Conservation (phyloP, 257 asterid genomes). For the Ajuga chamaepitys region DNA sequence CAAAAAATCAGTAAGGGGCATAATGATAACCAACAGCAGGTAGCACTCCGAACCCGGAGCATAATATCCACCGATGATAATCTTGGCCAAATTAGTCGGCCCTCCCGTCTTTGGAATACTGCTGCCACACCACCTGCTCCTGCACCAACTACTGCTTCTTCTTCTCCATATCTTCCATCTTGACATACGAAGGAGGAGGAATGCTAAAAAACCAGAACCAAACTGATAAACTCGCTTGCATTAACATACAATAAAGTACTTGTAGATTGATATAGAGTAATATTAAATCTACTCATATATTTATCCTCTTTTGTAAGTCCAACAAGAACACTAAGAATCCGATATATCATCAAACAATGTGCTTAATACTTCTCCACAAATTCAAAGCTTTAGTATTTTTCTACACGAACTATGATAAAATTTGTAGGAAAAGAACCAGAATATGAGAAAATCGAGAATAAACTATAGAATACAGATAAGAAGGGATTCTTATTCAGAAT, state of each 20-base stretch:
- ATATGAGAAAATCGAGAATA: not conserved
- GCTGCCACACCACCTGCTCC: constrained; percentile 82
- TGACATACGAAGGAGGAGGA: constrained; percentile 77
- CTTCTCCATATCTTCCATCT: constrained; percentile 83
- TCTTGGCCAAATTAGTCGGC: constrained; percentile 63
- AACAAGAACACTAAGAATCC: no score
- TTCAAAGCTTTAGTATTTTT: not conserved
- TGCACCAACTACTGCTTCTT: constrained; percentile 65
- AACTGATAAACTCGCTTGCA: no score
- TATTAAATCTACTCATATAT: no score
- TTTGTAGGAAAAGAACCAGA: not conserved
- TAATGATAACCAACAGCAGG: constrained; percentile 55
- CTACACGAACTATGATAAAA: not conserved
- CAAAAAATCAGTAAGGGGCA: constrained; percentile 36
- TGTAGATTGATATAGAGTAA: no score
- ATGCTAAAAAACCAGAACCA: constrained; percentile 45
- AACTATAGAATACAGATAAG: not conserved
- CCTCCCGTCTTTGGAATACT: constrained; percentile 66
- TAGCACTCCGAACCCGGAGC: constrained; percentile 48
- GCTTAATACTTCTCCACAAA: no score
- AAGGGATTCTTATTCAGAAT: not conserved
- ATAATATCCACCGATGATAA: constrained; percentile 48
- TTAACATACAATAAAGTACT: no score
- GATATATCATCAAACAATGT: no score
- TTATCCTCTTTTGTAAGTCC: no score